These are phyloP conservation scores for Rhizopus microsporus DNA, from an alignment of 371 early-diverging fungal species.

Conservation along the genomic window DNA sequence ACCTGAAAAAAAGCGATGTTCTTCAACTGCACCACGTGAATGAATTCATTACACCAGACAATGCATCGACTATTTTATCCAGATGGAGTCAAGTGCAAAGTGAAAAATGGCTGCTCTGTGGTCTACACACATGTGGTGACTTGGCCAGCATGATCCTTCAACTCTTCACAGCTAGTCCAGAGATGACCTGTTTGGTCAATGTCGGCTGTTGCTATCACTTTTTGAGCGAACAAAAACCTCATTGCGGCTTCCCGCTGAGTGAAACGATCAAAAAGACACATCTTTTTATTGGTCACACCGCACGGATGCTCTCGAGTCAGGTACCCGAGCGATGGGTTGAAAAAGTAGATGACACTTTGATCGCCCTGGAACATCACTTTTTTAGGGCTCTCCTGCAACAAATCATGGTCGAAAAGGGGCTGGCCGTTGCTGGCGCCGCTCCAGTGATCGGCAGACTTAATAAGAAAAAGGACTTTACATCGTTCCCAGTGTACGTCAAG, in stretches of 20 bases:
- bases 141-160: conserved; percentile 70
- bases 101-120: conserved; percentile 73
- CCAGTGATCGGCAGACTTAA: conserved; percentile 64
- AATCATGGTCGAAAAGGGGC: conserved; percentile 57
- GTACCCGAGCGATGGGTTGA: conserved; percentile 78
- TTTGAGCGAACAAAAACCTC: conserved; percentile 31
- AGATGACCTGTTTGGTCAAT: conserved; percentile 69
- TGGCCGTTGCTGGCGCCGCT: conserved; percentile 47
- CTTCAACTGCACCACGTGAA: conserved; percentile 56
- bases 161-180: conserved; percentile 63
- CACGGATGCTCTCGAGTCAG: conserved; percentile 84
- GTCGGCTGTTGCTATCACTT: conserved; percentile 91
- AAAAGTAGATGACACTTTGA: conserved; percentile 47
- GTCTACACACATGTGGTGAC: conserved; percentile 88
- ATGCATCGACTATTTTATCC: conserved; percentile 46
- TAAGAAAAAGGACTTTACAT: conserved; percentile 49
- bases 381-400: conserved; percentile 72
- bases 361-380: conserved; percentile 71
- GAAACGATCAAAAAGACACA: conserved; percentile 9
- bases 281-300: conserved; percentile 65
- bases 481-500: conserved; percentile 34
- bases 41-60: conserved; percentile 56
- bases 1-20: conserved; percentile 11
- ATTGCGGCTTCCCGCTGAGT: conserved; percentile 58
- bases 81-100: conserved; percentile 29